phyloP scores from a whole-genome alignment of 1,284 basidiomycete genomes.

The Sanguinoderma infundibulare region DNA sequence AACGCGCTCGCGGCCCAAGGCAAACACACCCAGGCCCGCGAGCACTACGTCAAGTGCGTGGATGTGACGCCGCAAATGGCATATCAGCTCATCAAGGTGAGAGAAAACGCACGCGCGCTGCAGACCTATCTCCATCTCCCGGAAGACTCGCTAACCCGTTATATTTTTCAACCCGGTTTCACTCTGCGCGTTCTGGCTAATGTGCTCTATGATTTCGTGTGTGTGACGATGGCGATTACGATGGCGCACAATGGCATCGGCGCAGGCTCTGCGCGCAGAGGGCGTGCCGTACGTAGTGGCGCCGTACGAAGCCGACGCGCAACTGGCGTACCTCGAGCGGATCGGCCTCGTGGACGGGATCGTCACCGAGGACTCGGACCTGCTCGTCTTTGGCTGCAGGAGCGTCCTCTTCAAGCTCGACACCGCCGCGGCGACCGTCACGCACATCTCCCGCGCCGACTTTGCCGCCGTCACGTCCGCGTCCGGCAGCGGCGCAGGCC shows the following conservation, averaged over 20 bases:
- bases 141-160: slow-evolving; percentile 18
- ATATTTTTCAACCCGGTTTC: background rate
- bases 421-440: slow-evolving; percentile 70
- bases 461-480: slow-evolving; percentile 71
- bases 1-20: slow-evolving; percentile 79
- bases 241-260: background rate
- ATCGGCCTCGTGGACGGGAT: slow-evolving; percentile 88
- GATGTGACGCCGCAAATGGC: slow-evolving; percentile 99
- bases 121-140: background rate
- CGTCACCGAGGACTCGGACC: slow-evolving; percentile 97
- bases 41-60: slow-evolving; percentile 89
- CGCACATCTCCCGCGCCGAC: slow-evolving; percentile 79
- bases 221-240: background rate
- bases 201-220: slow-evolving; percentile 4
- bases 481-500: slow-evolving; percentile 56
- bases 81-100: slow-evolving; percentile 93
- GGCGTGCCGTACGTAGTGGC: slow-evolving; percentile 89
- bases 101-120: slow-evolving; percentile 20
- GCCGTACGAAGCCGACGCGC: slow-evolving; percentile 98
- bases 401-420: slow-evolving; percentile 91
- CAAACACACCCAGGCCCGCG: slow-evolving; percentile 80
- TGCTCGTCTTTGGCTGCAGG: slow-evolving; percentile 95
- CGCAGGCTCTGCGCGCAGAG: slow-evolving; percentile 84
- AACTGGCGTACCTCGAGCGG: slow-evolving; percentile 92
- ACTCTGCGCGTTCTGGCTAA: background rate